A percentile compares a stretch with the other conserved stretches of the same genome.
phyloP scores from a whole-genome alignment of 108 stramenopile species.

The Nitzschia sp. region DNA sequence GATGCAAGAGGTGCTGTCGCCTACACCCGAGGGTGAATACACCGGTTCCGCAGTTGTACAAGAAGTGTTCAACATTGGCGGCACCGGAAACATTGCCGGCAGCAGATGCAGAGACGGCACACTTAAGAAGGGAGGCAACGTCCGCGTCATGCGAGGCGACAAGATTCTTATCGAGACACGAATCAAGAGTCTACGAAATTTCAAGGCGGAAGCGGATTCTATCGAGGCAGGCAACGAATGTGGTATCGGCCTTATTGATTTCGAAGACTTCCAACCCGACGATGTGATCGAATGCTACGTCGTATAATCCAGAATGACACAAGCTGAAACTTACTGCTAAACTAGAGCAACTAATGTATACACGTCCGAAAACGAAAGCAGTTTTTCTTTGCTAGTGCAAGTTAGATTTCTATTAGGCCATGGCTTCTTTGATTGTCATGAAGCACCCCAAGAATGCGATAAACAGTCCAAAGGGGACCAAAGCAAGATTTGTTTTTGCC shows the following conservation, averaged over 20 bases:
- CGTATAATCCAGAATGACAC: constrained; percentile 48
- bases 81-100: constrained; percentile 93
- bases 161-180: constrained; percentile 86
- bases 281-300: constrained; percentile 97
- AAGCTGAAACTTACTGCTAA: neutral
- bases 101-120: constrained; percentile 89
- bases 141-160: constrained; percentile 94
- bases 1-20: constrained; percentile 91
- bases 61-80: constrained; percentile 96
- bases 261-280: constrained; percentile 91
- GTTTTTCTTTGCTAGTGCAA: neutral
- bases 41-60: constrained; percentile 88
- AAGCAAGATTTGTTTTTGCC: constrained; percentile 35
- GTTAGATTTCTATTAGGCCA: neutral
- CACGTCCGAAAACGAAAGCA: too few relatives aligned
- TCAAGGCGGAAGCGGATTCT: constrained; percentile 90
- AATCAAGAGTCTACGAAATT: constrained; percentile 88
- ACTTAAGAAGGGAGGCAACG: constrained; percentile 85
- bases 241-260: constrained; percentile 89
- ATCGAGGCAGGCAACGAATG: constrained; percentile 93
- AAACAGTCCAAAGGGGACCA: constrained; percentile 58
- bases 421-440: constrained; percentile 56
- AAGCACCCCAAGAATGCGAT: constrained; percentile 47
- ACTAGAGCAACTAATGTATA: neutral
- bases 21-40: constrained; percentile 94